Base-by-base conservation (phyloP, 2,329 filamentous ascomycete genomes). In the Hymenoscyphus scutula region DNA sequence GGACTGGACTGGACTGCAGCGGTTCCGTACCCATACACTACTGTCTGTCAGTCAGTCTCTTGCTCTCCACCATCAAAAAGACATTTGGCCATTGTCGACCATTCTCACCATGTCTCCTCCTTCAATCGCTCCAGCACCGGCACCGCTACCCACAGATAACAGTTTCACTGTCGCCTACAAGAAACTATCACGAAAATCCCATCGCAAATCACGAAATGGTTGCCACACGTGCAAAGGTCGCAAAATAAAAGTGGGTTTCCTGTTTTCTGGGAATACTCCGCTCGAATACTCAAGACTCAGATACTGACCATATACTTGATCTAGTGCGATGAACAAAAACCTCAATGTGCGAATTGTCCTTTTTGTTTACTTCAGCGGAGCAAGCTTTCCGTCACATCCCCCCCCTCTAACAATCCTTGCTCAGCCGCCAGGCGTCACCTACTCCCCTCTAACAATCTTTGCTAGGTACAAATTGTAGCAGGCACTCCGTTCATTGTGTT, bases 271-370 rank as follows among this genome's bases (percentile, higher is more conserved):
- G 27, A 51, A 58, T 45, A 17, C 37, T 17, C 19, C 53, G 15
- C n/a, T 56, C 27, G 7, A 25, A 10, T 23, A 25, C 25, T 19
- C 19, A 19, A 19, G 11, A 10, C n/a, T n/a, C 17, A 45, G 32
- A 23, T 53, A n/a, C 58, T 41, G 48, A 55, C 30, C 34, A 25
- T n/a, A 38, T 37, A 6, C 53, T 48, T 3, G 19, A 29, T 11
- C 4, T 58, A 77, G 75, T 77, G 75, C 58, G 75, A 77, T 32
- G 75, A 77, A 32, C 68, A 71, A 64, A 74, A 74, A 1, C 75
- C 75, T 27, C 75, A 74, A 5, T 77, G 75, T 56, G 64, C 73
- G 13, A 74, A 75, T 45, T n/a, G n/a, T n/a, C n/a, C n/a, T n/a
- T n/a, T n/a, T n/a, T n/a, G n/a, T n/a, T n/a, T n/a, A n/a, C n/a